Percentiles rank a stretch among this genome's conserved stretches.
These are phyloP conservation scores for Pleurotus djamor DNA, from an alignment of 768 basidiomycete species.

Conservation along the genomic window DNA sequence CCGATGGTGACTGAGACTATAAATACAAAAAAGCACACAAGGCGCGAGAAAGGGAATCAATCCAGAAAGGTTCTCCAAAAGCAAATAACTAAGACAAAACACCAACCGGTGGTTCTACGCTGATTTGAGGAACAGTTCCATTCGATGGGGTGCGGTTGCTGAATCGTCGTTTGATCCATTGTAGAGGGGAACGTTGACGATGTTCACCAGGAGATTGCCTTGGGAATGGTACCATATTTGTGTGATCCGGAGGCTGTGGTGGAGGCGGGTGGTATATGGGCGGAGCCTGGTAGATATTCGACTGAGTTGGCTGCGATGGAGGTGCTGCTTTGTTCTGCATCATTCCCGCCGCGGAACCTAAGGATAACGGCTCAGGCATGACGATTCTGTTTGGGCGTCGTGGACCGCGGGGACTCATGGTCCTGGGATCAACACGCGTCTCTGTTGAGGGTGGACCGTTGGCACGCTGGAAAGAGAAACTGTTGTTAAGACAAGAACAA, in stretches of 20 bases:
- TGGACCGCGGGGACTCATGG: constrained; percentile 2
- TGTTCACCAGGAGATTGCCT: background rate
- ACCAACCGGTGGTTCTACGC: constrained; percentile 4
- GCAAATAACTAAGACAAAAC: background rate
- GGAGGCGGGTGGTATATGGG: constrained; percentile 2
- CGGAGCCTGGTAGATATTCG: constrained; percentile 7
- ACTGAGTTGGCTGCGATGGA: constrained; percentile 19
- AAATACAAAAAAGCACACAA: background rate
- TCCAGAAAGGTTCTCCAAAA: background rate
- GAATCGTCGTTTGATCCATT: background rate
- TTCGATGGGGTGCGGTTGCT: background rate
- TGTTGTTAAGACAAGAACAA: background rate
- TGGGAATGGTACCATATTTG: background rate
- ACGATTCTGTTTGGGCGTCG: background rate
- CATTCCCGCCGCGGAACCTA: background rate
- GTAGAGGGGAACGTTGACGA: background rate
- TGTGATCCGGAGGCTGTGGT: background rate
- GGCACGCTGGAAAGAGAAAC: background rate
- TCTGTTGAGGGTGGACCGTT: background rate
- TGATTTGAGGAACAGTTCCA: constrained; percentile 1
- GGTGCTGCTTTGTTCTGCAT: constrained; percentile 15
- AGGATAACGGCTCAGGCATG: constrained; percentile 1
- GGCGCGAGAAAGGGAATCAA: background rate
- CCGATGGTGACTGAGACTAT: background rate
- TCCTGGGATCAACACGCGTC: background rate